Evolutionary conservation across 139 green algal genomes (phyloP).

Genomic region (Astrephomene gubernaculifera): DNA sequence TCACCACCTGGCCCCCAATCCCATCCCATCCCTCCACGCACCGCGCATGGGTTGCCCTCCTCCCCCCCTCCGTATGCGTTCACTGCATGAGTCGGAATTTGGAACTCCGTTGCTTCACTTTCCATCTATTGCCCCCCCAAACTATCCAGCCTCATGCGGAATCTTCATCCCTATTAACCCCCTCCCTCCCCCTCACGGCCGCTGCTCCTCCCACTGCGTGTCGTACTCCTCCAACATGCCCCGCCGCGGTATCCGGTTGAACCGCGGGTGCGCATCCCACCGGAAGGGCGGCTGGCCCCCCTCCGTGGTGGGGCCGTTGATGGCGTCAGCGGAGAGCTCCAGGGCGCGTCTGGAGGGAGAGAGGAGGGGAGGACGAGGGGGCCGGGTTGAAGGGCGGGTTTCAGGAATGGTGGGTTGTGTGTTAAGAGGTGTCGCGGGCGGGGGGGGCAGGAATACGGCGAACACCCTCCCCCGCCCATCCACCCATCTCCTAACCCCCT

Average conservation of each 20-base stretch:
- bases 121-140: too few species aligned
- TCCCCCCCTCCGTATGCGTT: too few species aligned
- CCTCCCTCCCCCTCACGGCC: too few species aligned
- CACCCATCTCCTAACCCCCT: not conserved
- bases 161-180: too few species aligned
- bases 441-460: not conserved
- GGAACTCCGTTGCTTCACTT: too few species aligned
- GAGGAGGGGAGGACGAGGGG: slow-evolving; percentile 43
- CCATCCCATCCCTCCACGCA: too few species aligned
- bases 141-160: too few species aligned
- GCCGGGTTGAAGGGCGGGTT: not conserved
- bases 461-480: not conserved
- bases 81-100: too few species aligned
- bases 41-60: too few species aligned
- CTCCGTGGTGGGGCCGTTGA: slow-evolving; percentile 48
- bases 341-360: slow-evolving; percentile 64
- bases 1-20: too few species aligned
- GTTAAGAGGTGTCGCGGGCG: too few species aligned
- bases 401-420: not conserved
- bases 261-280: slow-evolving; percentile 47
- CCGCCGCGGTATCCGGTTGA: slow-evolving; percentile 42
- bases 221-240: slow-evolving; percentile 59
- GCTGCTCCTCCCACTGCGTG: slow-evolving; percentile 65
- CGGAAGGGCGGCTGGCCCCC: slow-evolving; percentile 54
- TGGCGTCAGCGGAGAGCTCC: slow-evolving; percentile 55